Evolutionary conservation across 768 basidiomycete species (phyloP).

Genomic region (Leucocoprinus leucothites): DNA sequence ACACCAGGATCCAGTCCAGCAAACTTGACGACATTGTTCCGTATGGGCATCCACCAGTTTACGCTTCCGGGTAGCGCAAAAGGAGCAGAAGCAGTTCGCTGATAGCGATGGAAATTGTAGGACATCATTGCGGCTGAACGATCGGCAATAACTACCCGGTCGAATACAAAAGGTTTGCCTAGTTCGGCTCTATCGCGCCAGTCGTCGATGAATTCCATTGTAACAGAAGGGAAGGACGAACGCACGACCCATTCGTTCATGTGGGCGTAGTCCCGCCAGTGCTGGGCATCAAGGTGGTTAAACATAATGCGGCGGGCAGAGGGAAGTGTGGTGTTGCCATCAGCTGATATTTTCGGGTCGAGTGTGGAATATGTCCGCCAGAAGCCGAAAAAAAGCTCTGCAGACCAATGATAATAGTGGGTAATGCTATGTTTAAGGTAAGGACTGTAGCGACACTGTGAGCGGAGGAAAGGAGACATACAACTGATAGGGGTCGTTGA

Average conservation of each 20-base stretch:
- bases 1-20: slow-evolving; percentile 51
- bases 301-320: slow-evolving; percentile 75
- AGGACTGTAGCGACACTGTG: neutral
- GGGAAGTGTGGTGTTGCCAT: slow-evolving; percentile 71
- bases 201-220: slow-evolving; percentile 79
- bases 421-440: slow-evolving; percentile 55
- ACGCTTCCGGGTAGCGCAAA: slow-evolving; percentile 71
- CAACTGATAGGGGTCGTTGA: slow-evolving; percentile 88
- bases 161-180: slow-evolving; percentile 70
- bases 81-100: slow-evolving; percentile 73
- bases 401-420: slow-evolving; percentile 93
- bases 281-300: slow-evolving; percentile 63
- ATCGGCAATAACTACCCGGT: slow-evolving; percentile 86
- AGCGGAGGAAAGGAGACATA: slow-evolving; percentile 20
- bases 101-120: slow-evolving; percentile 60
- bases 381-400: slow-evolving; percentile 88
- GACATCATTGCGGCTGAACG: slow-evolving; percentile 82
- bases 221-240: slow-evolving; percentile 74
- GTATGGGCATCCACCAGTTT: slow-evolving; percentile 83
- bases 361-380: slow-evolving; percentile 89
- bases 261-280: slow-evolving; percentile 88
- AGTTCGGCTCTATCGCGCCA: slow-evolving; percentile 78
- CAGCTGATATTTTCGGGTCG: slow-evolving; percentile 61
- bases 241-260: slow-evolving; percentile 91
- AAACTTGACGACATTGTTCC: slow-evolving; percentile 70